A percentile compares a stretch with the other conserved stretches of the same genome.
Conservation (phyloP, 2,329 filamentous ascomycete genomes). For the Elsinoe batatas region DNA sequence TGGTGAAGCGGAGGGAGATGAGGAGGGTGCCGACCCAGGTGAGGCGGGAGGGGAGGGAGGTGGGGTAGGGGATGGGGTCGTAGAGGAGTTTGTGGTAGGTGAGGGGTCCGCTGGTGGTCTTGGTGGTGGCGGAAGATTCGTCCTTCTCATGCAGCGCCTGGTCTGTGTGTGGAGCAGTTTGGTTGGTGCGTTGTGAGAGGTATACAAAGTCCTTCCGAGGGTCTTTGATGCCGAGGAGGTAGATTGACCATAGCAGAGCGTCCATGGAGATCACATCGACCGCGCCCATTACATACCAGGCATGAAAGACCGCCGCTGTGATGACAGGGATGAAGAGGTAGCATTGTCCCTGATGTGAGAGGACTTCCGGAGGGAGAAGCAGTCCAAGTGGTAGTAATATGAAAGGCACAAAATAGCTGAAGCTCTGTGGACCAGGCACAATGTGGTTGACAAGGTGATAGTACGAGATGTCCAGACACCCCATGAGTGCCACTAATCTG, state of each 20-base stretch:
- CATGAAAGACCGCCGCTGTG: slow-evolving; percentile 19
- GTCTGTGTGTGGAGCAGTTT: neutral
- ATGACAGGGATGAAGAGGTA: slow-evolving; percentile 21
- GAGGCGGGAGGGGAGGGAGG: slow-evolving; percentile 17
- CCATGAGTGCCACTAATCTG: neutral
- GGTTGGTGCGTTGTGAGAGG: neutral
- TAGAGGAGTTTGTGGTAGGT: neutral
- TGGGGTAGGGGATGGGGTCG: slow-evolving; percentile 20
- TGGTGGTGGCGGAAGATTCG: neutral
- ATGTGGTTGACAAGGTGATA: slow-evolving; percentile 20
- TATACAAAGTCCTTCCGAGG: slow-evolving; percentile 20
- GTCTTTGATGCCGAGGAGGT: slow-evolving; percentile 22
- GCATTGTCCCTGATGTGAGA: slow-evolving; percentile 11
- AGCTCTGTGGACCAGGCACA: slow-evolving; percentile 22
- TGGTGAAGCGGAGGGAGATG: slow-evolving; percentile 19
- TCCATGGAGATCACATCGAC: slow-evolving; percentile 24
- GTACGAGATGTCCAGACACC: slow-evolving; percentile 15
- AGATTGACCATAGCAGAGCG: slow-evolving; percentile 20
- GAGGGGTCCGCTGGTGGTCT: slow-evolving; percentile 6
- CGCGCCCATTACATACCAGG: slow-evolving; percentile 22
- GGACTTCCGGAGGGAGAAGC: slow-evolving; percentile 19
- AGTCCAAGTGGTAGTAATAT: slow-evolving; percentile 21
- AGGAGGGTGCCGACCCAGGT: slow-evolving; percentile 22
- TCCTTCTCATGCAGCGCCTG: slow-evolving; percentile 1
- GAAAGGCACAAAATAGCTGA: slow-evolving; percentile 22